These are phyloP conservation scores for Beta vulgaris DNA, from an alignment of 148 eudicot genomes.

Conservation along the genomic window DNA sequence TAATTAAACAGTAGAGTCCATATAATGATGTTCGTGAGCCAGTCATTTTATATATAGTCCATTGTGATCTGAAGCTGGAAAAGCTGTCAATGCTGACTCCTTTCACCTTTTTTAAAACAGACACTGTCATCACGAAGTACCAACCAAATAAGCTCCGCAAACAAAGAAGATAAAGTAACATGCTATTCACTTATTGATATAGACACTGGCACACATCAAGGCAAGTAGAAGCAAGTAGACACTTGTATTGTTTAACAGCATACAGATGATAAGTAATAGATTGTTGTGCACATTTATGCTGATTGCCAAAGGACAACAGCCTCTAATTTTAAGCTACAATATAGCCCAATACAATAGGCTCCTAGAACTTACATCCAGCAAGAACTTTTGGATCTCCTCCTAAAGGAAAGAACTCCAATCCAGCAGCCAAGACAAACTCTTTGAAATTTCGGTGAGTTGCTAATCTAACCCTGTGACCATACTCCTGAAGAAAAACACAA, in stretches of 20 bases:
- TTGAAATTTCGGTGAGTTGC: slow-evolving; percentile 82
- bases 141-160: too few relatives aligned
- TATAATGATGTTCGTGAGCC: neutral
- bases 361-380: slow-evolving; percentile 57
- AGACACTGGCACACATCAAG: too few relatives aligned
- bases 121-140: too few relatives aligned
- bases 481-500: slow-evolving; percentile 51
- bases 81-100: neutral
- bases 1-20: neutral
- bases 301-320: neutral
- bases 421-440: slow-evolving; percentile 71
- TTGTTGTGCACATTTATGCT: too few relatives aligned
- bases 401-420: slow-evolving; percentile 78
- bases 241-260: too few relatives aligned
- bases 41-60: neutral
- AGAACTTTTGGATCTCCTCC: slow-evolving; percentile 92
- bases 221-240: too few relatives aligned
- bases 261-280: too few relatives aligned
- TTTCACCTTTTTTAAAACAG: too few relatives aligned
- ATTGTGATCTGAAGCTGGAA: neutral
- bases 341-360: slow-evolving; percentile 6
- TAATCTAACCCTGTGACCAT: slow-evolving; percentile 82
- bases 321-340: neutral
- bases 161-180: too few relatives aligned
- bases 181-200: neutral